Evolutionary conservation across 176 grass and related monocot species (phyloP), one percentile per base, ranked within the genome.

Genomic region (Eleusine indica): DNA sequence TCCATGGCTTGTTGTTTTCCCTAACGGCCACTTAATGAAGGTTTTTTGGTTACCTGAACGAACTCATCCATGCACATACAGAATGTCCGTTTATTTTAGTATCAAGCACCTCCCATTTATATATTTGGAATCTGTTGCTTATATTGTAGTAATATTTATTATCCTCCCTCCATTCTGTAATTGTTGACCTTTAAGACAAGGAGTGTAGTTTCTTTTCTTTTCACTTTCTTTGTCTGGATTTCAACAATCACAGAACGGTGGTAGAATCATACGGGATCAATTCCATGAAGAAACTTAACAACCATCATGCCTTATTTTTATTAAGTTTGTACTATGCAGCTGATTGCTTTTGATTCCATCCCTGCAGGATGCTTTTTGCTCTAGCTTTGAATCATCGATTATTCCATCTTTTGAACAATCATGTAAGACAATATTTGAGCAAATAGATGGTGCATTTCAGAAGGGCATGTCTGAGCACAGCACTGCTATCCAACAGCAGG

Each of bases 391-490:
- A 39, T 87, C 93, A 52, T 87, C 93, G 70, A 40, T 98, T 41
- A 81, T 98, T 86, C 96, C 96, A 38, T 91, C 96, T 12, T 98
- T 98, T 88, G 96, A 95, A 80, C 79, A 94, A 56, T 94, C 96
- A 51, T 98, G 96, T 69, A 93, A 89, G 83, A 87, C 70, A 73
- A 95, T 94, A 88, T 94, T 95, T 3, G 89, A 94, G 48, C 96
- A 98, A 92, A 85, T 98, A 58, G 93, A 98, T 78, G 77, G 80
- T 74, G 57, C 93, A 78, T 95, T 98, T 77, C 96, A 95, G 73
- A 98, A 94, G 66, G 96, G 93, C 69, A 95, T 95, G 89, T 84
- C 87, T 68, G 96, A 98, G 80, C 87, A 98, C 73, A 88, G 80
- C 22, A 44, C 80, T 78, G 89, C 89, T 87, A 79, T 89, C 81